phyloP scores from a whole-genome alignment of 75 land plant genomes.

The Selaginella moellendorffii region DNA sequence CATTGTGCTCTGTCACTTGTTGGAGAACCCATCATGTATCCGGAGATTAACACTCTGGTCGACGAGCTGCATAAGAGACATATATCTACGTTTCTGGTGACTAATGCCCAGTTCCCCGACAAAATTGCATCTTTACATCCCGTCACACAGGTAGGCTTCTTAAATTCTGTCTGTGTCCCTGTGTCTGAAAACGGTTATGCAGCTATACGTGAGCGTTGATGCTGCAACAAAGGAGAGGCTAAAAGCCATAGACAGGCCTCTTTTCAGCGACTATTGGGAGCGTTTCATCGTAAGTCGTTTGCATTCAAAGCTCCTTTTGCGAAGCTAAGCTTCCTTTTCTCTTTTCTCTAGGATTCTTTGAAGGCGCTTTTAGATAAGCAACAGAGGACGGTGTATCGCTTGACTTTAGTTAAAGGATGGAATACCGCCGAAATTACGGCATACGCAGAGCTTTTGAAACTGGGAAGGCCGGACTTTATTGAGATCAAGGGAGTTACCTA shows the following conservation, averaged over 20 bases:
- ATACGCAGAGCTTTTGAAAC: conserved; percentile 44
- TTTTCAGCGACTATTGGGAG: conserved; percentile 93
- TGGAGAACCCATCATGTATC: conserved; percentile 98
- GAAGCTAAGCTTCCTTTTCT: not conserved
- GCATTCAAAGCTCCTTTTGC: not conserved
- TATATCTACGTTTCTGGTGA: conserved; percentile 87
- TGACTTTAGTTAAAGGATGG: conserved; percentile 95
- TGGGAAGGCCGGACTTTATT: conserved; percentile 83
- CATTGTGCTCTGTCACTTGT: conserved; percentile 96
- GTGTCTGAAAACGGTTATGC: no score
- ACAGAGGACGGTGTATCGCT: conserved; percentile 79
- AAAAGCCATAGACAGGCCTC: conserved; percentile 91
- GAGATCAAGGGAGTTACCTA: conserved; percentile 97
- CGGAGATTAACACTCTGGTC: conserved; percentile 75
- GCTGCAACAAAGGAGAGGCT: conserved; percentile 91
- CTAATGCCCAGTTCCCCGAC: conserved; percentile 99
- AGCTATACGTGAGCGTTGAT: conserved; percentile 97
- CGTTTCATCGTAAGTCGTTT: conserved; percentile 55
- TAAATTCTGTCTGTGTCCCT: not conserved
- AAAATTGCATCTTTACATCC: conserved; percentile 52
- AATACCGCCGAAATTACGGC: conserved; percentile 76
- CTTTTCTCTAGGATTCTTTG: conserved; percentile 54
- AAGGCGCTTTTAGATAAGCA: conserved; percentile 57
- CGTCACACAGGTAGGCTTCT: conserved; percentile 60
- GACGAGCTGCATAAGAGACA: conserved; percentile 67